Percentiles rank a stretch among this genome's conserved stretches.
Evolutionary conservation across 192 early-diverging fungal genomes (phyloP).

Genomic region (Coemansia sp.): DNA sequence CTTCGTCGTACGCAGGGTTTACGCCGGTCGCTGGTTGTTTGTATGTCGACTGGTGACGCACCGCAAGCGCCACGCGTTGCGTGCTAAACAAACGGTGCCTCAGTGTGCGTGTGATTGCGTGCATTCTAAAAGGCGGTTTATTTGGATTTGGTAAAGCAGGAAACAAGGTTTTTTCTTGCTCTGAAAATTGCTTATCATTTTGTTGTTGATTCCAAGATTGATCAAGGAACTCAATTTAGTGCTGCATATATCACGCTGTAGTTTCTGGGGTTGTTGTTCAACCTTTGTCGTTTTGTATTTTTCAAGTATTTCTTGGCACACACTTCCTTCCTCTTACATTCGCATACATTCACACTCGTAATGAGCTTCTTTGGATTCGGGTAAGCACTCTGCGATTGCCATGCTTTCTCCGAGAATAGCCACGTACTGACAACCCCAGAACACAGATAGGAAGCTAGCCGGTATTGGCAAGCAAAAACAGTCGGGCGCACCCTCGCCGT

Average conservation of each 20-base stretch:
- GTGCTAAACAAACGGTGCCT: neutral
- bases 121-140: neutral
- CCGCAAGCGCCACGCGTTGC: neutral
- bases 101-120: neutral
- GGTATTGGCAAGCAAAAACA: slow-evolving; percentile 54
- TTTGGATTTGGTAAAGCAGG: too few relatives aligned
- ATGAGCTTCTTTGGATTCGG: slow-evolving; percentile 55
- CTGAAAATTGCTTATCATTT: too few relatives aligned
- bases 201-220: too few relatives aligned
- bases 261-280: too few relatives aligned
- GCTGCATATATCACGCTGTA: too few relatives aligned
- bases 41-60: slow-evolving; percentile 48
- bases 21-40: slow-evolving; percentile 55
- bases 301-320: too few relatives aligned
- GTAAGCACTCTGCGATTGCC: slow-evolving; percentile 15
- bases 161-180: too few relatives aligned
- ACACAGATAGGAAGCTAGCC: slow-evolving; percentile 34
- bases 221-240: too few relatives aligned
- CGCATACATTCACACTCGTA: neutral
- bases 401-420: neutral
- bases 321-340: too few relatives aligned
- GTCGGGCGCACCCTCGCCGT: slow-evolving; percentile 18
- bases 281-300: too few relatives aligned
- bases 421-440: neutral
- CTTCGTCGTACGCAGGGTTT: slow-evolving; percentile 72